Evolutionary conservation across 139 green algal species (phyloP).

Genomic region (Chlamydomonas sphaeroides): DNA sequence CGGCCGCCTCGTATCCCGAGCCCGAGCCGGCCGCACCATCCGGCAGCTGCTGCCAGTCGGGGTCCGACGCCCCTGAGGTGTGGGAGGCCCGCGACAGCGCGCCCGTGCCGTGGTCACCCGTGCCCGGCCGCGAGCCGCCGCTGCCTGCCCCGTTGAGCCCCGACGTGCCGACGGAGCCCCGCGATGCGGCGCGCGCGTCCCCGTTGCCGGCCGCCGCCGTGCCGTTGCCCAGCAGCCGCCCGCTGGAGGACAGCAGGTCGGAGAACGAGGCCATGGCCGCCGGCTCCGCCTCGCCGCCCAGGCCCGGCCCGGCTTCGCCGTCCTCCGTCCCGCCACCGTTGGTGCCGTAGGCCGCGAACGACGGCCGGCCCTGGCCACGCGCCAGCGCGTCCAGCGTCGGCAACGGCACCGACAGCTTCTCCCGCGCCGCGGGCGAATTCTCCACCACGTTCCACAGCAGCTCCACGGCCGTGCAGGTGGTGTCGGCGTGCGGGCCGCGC

Average conservation of each 20-base stretch:
- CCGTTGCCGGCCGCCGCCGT: too few species aligned
- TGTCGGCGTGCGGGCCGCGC: constrained; percentile 17
- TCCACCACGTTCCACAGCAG: constrained; percentile 61
- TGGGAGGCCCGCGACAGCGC: too few species aligned
- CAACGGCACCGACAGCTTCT: constrained; percentile 3
- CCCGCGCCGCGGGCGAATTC: not conserved
- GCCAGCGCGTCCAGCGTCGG: constrained; percentile 31
- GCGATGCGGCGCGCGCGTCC: not conserved
- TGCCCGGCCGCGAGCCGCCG: too few species aligned
- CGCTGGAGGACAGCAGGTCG: too few species aligned
- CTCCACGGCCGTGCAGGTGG: constrained; percentile 28
- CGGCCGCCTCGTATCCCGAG: not conserved
- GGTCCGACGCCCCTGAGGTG: too few species aligned
- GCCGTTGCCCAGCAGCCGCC: too few species aligned
- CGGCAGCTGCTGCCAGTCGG: not conserved
- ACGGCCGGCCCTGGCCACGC: too few species aligned
- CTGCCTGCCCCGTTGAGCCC: not conserved
- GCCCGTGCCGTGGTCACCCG: too few species aligned
- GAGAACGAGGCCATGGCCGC: not conserved
- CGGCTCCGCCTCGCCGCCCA: not conserved
- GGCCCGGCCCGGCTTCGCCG: not conserved
- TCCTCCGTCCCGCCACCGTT: not conserved
- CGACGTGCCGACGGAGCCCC: not conserved
- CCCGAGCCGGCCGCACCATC: not conserved
- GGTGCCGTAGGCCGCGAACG: too few species aligned